A percentile compares a stretch with the other conserved stretches of the same genome.
Conservation (phyloP, 306 rosid genomes). For the Gleditsia sinensis region DNA sequence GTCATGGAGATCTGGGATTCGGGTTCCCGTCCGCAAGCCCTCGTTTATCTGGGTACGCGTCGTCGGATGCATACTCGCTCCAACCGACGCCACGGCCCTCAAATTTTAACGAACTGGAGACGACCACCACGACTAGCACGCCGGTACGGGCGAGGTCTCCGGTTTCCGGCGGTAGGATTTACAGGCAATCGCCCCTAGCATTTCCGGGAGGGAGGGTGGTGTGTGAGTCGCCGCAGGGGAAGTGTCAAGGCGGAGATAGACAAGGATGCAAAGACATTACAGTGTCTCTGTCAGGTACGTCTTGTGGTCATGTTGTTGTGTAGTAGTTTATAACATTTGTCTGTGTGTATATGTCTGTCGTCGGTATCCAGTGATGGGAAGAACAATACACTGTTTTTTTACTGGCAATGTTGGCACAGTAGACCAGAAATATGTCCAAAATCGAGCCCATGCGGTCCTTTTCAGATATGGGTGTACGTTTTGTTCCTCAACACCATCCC, state of each 20-base stretch:
- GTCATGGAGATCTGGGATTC: neutral
- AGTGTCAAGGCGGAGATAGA: conserved; percentile 28
- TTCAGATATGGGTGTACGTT: conserved; percentile 30
- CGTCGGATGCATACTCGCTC: conserved; percentile 46
- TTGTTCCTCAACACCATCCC: conserved; percentile 16
- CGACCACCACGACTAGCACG: conserved; percentile 34
- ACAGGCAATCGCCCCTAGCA: neutral
- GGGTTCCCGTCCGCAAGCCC: conserved; percentile 32
- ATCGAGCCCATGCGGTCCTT: conserved; percentile 11
- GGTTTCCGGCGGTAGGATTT: neutral
- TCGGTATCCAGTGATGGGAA: conserved; percentile 6
- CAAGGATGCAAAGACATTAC: conserved; percentile 45
- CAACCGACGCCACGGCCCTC: conserved; percentile 77
- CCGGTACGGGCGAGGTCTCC: conserved; percentile 38
- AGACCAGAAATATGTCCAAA: neutral
- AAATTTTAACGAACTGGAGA: conserved; percentile 44
- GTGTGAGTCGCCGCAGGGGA: conserved; percentile 35
- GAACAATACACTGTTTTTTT: conserved; percentile 4
- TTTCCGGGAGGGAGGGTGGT: conserved; percentile 14
- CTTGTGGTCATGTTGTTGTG: too few relatives aligned
- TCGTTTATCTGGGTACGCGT: conserved; percentile 37
- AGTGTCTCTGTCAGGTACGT: conserved; percentile 30
- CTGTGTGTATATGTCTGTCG: conserved; percentile 8
- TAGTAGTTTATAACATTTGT: neutral
- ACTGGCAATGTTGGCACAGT: neutral